These are phyloP conservation scores for Rhynchospora breviuscula DNA, from an alignment of 176 grass and related monocot genomes.

Conservation along the genomic window DNA sequence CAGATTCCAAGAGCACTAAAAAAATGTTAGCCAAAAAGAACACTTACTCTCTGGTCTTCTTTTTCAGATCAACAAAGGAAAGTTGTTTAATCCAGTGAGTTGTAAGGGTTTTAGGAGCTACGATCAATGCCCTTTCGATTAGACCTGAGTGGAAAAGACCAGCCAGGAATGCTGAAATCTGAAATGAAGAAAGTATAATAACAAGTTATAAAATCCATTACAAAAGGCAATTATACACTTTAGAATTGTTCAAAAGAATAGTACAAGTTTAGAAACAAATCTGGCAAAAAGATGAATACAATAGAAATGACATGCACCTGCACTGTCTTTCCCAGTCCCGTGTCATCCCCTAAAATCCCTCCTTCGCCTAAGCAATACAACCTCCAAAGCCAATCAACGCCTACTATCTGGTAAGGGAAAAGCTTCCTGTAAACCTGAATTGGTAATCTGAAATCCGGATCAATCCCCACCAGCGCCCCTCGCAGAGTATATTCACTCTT, in stretches of 20 bases:
- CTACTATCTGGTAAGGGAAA: constrained; percentile 59
- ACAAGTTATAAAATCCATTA: not conserved
- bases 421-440: constrained; percentile 49
- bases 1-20: not conserved
- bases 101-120: constrained; percentile 79
- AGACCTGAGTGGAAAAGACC: constrained; percentile 61
- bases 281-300: not conserved
- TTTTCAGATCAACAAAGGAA: constrained; percentile 52
- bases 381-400: constrained; percentile 73
- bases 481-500: not conserved
- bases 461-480: constrained; percentile 26
- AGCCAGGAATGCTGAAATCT: constrained; percentile 78
- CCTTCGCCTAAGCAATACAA: constrained; percentile 55
- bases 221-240: not conserved
- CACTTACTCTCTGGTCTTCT: constrained; percentile 67
- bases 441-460: constrained; percentile 40
- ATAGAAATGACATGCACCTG: constrained; percentile 35
- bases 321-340: constrained; percentile 96
- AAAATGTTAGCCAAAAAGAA: not conserved
- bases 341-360: constrained; percentile 94
- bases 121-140: constrained; percentile 66
- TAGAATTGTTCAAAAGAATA: not conserved
- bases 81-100: constrained; percentile 70
- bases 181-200: not conserved
- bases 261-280: not conserved